phyloP scores from a whole-genome alignment of 345 rosid genomes.

The Psidium friedrichsthalianum region DNA sequence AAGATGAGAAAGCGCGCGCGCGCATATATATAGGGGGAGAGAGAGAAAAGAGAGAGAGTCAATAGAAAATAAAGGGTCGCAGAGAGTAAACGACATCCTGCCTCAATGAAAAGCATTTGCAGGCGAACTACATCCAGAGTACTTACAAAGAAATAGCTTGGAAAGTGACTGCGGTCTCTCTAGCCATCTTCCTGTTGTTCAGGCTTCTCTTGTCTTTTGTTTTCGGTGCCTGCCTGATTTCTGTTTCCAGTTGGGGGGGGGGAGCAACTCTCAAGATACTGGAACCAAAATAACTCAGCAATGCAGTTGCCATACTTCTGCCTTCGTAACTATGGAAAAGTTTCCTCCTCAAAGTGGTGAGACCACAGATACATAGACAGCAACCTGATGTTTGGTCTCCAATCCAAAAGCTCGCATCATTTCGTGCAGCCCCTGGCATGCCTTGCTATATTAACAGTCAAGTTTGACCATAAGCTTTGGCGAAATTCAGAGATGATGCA shows the following conservation, averaged over 20 bases:
- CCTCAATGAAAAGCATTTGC: neutral
- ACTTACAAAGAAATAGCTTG: constrained; percentile 31
- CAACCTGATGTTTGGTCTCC: constrained; percentile 81
- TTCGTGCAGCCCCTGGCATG: constrained; percentile 72
- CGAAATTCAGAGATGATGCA: constrained; percentile 81
- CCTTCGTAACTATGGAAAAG: constrained; percentile 68
- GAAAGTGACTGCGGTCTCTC: constrained; percentile 56
- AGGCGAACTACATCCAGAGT: neutral
- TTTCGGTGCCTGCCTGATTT: constrained; percentile 45
- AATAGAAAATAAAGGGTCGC: neutral
- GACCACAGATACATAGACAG: constrained; percentile 88
- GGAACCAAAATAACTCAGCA: constrained; percentile 74
- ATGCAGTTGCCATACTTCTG: constrained; percentile 79
- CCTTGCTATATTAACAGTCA: constrained; percentile 77
- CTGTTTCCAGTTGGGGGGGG: constrained; percentile 82
- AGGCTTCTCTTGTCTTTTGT: constrained; percentile 21
- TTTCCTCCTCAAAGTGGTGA: constrained; percentile 61
- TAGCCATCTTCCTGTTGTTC: constrained; percentile 29
- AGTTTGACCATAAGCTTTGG: constrained; percentile 50
- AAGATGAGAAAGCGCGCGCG: neutral
- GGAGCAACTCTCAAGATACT: constrained; percentile 65
- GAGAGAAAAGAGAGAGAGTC: neutral
- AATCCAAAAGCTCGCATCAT: constrained; percentile 78
- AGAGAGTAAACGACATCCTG: neutral
- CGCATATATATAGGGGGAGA: neutral